These are phyloP conservation scores for Crataegus laevigata DNA, from an alignment of 306 rosid genomes.

Conservation along the genomic window DNA sequence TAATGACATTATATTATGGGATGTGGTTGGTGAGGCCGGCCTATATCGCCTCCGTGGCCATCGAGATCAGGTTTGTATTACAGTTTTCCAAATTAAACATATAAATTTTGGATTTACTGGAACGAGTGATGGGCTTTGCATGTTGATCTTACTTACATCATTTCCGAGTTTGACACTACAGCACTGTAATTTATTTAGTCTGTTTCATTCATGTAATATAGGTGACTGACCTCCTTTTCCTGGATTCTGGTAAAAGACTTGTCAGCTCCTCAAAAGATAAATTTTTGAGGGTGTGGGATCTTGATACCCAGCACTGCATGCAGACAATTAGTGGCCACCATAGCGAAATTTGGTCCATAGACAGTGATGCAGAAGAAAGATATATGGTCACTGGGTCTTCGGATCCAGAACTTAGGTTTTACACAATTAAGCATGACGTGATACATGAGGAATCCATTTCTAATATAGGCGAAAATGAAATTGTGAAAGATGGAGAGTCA, in stretches of 20 bases:
- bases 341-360: slow-evolving; percentile 92
- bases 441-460: slow-evolving; percentile 25
- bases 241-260: slow-evolving; percentile 66
- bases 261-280: slow-evolving; percentile 90
- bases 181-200: neutral
- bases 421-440: slow-evolving; percentile 46
- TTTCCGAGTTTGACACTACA: neutral
- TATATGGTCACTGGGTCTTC: slow-evolving; percentile 87
- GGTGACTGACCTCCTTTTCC: slow-evolving; percentile 83
- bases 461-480: slow-evolving; percentile 20
- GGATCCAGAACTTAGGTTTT: slow-evolving; percentile 77
- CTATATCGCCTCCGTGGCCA: slow-evolving; percentile 92
- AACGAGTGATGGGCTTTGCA: neutral
- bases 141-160: neutral
- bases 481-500: slow-evolving; percentile 29
- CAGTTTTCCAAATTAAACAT: neutral
- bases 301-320: slow-evolving; percentile 94
- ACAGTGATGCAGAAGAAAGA: slow-evolving; percentile 63
- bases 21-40: slow-evolving; percentile 74
- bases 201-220: slow-evolving; percentile 29
- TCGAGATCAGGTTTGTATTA: slow-evolving; percentile 60
- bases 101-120: neutral
- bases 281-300: slow-evolving; percentile 95
- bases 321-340: slow-evolving; percentile 92
- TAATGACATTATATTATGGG: slow-evolving; percentile 81